Base-by-base conservation (phyloP, 2,329 filamentous ascomycete species). In the Calonectria pseudoturangicola region DNA sequence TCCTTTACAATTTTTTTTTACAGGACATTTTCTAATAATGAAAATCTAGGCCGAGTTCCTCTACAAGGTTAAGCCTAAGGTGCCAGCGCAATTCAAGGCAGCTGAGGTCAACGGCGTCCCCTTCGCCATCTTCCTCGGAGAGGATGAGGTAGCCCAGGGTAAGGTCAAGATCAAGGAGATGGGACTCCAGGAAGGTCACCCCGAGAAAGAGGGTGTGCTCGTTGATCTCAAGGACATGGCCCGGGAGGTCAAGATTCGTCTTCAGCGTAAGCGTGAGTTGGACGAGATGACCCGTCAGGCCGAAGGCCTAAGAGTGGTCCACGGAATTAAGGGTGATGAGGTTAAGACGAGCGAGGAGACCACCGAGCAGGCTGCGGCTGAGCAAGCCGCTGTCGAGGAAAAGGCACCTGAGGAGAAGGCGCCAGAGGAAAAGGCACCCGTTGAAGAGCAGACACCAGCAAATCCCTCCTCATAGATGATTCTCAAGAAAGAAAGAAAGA, bases 41-140 rank as follows among this genome's bases (percentile, higher is more conserved):
- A n/a, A 33, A 10, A 67, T 63, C 25, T 65, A 91, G 90, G 93
- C 96, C 71, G 96, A 98, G 83, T 98, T 97, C 83, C 88, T 92
- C 13, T 95, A 94, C 87, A 98, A 98, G 86, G 90, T 93, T 76
- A 98, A 98, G 88, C 95, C 96, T 18, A 98, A 96, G 84, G 89
- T 98, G 39, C 93, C 92, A 15, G 90, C 93, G 73, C 96, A 98
- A 83, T 98, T 98, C 89, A 98, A 98, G 86, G 93, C 93, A 25
- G 96, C 96, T 13, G 96, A 98, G 83, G 86, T 87, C 63, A 92
- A 91, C 70, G 93, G 93, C 51, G 92, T 97, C 25, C 96, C 96
- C 1, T 94, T 98, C 81, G 95, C 93, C 9, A 89, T 98, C 62
- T 97, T 98, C 79, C 88, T 99, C 1, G 96, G 96, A 54, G 95